Evolutionary conservation across 805 yeast species (phyloP).

Genomic region (Wickerhamiella cacticola): DNA sequence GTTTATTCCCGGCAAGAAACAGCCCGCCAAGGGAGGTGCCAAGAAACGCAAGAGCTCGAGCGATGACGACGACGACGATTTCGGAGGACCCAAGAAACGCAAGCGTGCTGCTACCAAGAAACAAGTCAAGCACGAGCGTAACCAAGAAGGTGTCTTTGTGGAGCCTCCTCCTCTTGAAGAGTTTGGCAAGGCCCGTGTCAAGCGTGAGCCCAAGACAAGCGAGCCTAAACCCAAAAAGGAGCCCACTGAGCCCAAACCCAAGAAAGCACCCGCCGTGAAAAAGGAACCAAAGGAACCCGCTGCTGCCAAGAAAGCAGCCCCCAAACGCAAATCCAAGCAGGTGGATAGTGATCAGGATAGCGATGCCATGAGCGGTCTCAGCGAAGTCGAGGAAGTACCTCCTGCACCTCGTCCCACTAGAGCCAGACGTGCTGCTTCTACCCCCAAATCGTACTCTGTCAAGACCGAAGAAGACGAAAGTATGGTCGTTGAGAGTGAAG

Average conservation of each 20-base stretch:
- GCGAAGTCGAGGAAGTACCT: not conserved
- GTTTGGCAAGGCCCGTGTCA: constrained; percentile 9
- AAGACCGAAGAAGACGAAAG: constrained; percentile 4
- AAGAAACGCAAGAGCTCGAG: constrained; percentile 20
- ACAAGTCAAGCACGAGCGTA: constrained; percentile 2
- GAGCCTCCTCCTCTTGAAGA: constrained; percentile 22
- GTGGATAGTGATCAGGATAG: constrained; percentile 14
- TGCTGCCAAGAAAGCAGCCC: constrained; percentile 1
- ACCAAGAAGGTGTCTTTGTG: constrained; percentile 10
- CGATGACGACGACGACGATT: constrained; percentile 29
- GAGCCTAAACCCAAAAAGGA: constrained; percentile 13
- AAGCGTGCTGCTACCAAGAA: constrained; percentile 14
- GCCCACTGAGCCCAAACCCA: constrained; percentile 6
- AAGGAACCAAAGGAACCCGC: constrained; percentile 15
- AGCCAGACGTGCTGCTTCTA: not conserved
- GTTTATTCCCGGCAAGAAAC: constrained; percentile 27
- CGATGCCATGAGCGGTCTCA: constrained; percentile 12
- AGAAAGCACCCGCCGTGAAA: constrained; percentile 19
- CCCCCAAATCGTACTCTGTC: constrained; percentile 3
- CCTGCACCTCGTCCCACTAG: not conserved
- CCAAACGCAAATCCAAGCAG: constrained; percentile 5
- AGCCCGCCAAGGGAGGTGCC: constrained; percentile 29
- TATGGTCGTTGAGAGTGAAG: not conserved
- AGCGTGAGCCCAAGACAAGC: constrained; percentile 12
- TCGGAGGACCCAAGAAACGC: constrained; percentile 20